phyloP scores from a whole-genome alignment of 2,329 filamentous ascomycete genomes.

The Botrytis fabae region DNA sequence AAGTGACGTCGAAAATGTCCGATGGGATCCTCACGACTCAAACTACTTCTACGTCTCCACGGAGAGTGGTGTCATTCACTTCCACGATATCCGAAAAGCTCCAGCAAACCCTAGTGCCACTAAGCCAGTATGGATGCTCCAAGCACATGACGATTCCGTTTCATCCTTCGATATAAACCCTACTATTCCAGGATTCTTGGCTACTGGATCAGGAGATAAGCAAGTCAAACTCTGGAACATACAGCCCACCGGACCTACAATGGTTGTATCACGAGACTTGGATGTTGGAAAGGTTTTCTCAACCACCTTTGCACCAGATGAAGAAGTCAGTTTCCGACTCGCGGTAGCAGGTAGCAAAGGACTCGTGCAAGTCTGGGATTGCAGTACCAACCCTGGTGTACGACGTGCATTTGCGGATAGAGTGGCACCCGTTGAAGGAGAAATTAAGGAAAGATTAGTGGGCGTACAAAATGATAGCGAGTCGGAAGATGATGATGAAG shows the following conservation, averaged over 20 bases:
- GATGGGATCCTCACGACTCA: slow-evolving; percentile 89
- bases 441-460: slow-evolving; percentile 74
- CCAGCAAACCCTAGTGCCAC: slow-evolving; percentile 70
- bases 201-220: slow-evolving; percentile 90
- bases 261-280: slow-evolving; percentile 89
- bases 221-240: slow-evolving; percentile 98
- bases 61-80: slow-evolving; percentile 87
- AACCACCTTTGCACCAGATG: slow-evolving; percentile 83
- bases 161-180: slow-evolving; percentile 93
- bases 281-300: slow-evolving; percentile 96
- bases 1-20: slow-evolving; percentile 88
- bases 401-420: slow-evolving; percentile 78
- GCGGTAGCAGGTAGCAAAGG: slow-evolving; percentile 95
- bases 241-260: slow-evolving; percentile 72
- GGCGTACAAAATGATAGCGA: slow-evolving; percentile 65
- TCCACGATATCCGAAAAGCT: slow-evolving; percentile 80
- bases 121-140: slow-evolving; percentile 90
- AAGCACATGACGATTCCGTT: slow-evolving; percentile 90
- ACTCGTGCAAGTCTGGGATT: slow-evolving; percentile 79
- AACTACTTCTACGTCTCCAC: slow-evolving; percentile 97
- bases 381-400: slow-evolving; percentile 82
- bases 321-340: slow-evolving; percentile 86
- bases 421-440: slow-evolving; percentile 60
- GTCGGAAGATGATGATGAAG: slow-evolving; percentile 56
- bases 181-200: slow-evolving; percentile 87